phyloP scores from a whole-genome alignment of 495 filamentous ascomycete species.

The Trichoderma erinaceum region DNA sequence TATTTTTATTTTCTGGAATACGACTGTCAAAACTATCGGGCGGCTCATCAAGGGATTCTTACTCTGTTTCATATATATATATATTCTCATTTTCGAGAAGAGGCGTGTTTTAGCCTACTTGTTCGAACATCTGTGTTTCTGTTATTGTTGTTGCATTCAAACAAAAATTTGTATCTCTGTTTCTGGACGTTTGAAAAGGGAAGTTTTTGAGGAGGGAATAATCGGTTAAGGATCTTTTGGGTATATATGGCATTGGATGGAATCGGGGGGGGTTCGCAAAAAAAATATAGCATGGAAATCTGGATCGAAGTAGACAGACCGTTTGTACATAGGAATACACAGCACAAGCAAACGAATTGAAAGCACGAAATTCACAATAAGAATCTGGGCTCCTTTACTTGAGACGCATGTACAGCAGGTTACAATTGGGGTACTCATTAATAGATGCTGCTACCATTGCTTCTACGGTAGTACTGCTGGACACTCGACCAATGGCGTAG shows the following conservation, averaged over 20 bases:
- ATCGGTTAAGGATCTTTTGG: background rate
- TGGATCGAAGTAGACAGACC: background rate
- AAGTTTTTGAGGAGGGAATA: background rate
- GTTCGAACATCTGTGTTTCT: background rate
- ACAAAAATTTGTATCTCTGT: background rate
- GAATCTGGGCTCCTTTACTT: background rate
- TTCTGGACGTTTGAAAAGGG: background rate
- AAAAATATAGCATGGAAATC: background rate
- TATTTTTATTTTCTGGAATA: background rate
- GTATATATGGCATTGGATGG: background rate
- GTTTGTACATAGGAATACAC: slow-evolving; percentile 10
- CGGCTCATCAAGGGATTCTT: background rate
- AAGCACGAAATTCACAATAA: background rate
- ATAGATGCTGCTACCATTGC: background rate
- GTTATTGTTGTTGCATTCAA: background rate
- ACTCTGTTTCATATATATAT: background rate
- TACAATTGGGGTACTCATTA: too few relatives aligned
- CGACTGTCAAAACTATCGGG: background rate
- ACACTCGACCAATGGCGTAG: too few relatives aligned
- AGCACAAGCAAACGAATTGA: slow-evolving; percentile 13
- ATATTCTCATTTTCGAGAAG: background rate
- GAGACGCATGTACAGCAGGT: background rate
- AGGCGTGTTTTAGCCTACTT: background rate
- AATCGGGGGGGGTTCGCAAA: background rate
- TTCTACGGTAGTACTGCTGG: too few relatives aligned